Base-by-base conservation (phyloP, 2,329 filamentous ascomycete genomes). In the Diplocarpon rosae region DNA sequence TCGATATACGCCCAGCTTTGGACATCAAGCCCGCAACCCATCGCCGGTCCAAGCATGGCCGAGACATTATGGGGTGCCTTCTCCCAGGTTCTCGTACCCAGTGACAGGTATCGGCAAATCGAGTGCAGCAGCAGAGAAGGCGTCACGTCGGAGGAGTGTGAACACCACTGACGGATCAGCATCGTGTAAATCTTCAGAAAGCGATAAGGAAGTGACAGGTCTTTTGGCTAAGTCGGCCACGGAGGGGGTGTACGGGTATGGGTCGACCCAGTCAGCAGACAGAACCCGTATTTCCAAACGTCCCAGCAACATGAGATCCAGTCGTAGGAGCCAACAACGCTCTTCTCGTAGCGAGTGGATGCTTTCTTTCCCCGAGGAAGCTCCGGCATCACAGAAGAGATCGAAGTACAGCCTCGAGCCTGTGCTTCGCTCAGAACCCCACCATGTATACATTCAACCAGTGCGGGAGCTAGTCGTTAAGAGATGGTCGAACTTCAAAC, bases 1-100 rank as follows among this genome's bases (percentile, higher is more conserved):
- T 43, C 52, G 53, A 36, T 62, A 58, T 47, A 56, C 59, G 2
- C 59, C 59, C n/a, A 51, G 51, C 27, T 62, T 59, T 41, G 58
- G 59, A 3, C 54, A 62, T 34, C 52, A 62, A 48, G 50, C 58
- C 20, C 51, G 58, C 7, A 59, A 54, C 30, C 46, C 57, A 10
- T 59, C 59, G 5, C 59, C 59, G 10, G 50, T 53, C 10, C 50
- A 55, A 6, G 27, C 42, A n/a, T 57, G 55, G 53, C 47, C 46
- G 32, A 48, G 45, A 6, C 34, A 41, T 10, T 55, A 52, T 42
- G 54, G 56, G 38, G 49, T 48, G 8, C 16, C 46, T 13, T 44
- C 48, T 14, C 43, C 37, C 14, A 39, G 37, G 17, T 44, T 48
- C 14, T 46, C 49, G 2, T 39, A 44, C 13, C 29, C 45, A 14